These are phyloP conservation scores for Trichocladium uniseriatum DNA, from an alignment of 495 filamentous ascomycete species.

Conservation along the genomic window DNA sequence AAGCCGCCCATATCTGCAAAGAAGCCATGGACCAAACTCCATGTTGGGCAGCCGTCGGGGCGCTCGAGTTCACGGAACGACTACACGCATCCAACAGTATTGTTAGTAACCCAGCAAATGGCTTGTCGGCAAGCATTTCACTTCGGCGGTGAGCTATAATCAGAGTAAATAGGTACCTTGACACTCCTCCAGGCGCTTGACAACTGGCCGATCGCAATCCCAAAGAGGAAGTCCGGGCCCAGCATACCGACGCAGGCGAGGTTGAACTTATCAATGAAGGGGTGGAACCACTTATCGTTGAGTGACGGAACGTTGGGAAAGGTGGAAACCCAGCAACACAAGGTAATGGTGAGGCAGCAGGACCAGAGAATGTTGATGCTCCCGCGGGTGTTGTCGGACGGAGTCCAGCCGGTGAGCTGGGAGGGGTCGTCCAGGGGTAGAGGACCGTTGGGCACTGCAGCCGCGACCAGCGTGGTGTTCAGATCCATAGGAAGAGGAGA, in stretches of 20 bases:
- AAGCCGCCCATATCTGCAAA: slow-evolving; percentile 34
- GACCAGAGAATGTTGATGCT: slow-evolving; percentile 15
- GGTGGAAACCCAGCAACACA: slow-evolving; percentile 12
- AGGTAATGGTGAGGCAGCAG: slow-evolving; percentile 10
- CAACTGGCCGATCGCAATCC: slow-evolving; percentile 11
- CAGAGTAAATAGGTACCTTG: background rate
- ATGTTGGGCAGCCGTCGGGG: slow-evolving; percentile 6
- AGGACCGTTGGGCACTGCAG: too few species aligned
- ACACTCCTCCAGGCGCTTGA: slow-evolving; percentile 5
- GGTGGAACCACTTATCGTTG: slow-evolving; percentile 7
- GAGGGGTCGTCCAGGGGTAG: too few species aligned
- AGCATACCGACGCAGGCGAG: slow-evolving; percentile 5
- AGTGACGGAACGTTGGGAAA: slow-evolving; percentile 6
- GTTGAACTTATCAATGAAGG: slow-evolving; percentile 3
- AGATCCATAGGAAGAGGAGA: too few species aligned
- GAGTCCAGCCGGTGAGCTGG: background rate
- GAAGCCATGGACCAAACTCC: slow-evolving; percentile 30
- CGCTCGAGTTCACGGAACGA: background rate
- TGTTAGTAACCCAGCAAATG: too few species aligned
- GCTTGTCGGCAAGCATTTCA: too few species aligned
- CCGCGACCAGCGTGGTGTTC: too few species aligned
- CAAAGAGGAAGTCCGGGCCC: slow-evolving; percentile 11
- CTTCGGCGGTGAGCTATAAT: too few species aligned
- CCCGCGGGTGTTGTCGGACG: background rate
- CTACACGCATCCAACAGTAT: background rate